Base-by-base conservation (phyloP, 768 basidiomycete genomes). In the Hygrophorus pudorinus region DNA sequence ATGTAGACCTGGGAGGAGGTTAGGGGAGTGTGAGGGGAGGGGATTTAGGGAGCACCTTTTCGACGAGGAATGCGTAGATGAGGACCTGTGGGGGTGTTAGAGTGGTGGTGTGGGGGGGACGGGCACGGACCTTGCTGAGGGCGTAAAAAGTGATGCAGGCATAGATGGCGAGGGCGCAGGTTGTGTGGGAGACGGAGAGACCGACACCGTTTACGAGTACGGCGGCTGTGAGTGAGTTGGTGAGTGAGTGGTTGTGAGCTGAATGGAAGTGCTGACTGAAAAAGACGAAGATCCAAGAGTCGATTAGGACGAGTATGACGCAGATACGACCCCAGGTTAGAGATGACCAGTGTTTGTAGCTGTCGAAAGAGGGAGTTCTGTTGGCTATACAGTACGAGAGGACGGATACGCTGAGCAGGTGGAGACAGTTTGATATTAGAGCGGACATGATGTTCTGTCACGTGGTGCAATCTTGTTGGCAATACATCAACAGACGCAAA, bases 41-140 rank as follows among this genome's bases (percentile, higher is more conserved):
- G 29, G 32, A 18, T 43, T 34, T 9, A 11, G 18, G 13, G 42
- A 10, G 28, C 21, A 43, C 42, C 43, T 27, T 35, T 30, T 44
- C 33, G 32, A 44, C 43, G 43, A 44, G 43, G 32, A 44, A 44
- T 3, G 33, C 43, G 43, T 44, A 44, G 11, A 44, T 44, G n/a
- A 44, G 33, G 28, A 44, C 33, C 43, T 44, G 16, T 20, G 13
- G 31, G 28, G 34, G 4, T 10, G 20, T 7, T 5, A 18, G 20
- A 9, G 8, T 17, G 8, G 8, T 8, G 20, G 18, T 17, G 27
- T 39, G 41, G 9, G 41, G 11, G 3, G 21, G 28, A 27, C 14
- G 5, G 13, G 17, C 3, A 8, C 21, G n/a, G 21, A 44, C 43
- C 43, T 44, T 44, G 34, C 43, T 44, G 33, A 44, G 34, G 9